These are phyloP conservation scores for Globisporangium alternatum DNA, from an alignment of 352 stramenopile genomes.

Conservation along the genomic window DNA sequence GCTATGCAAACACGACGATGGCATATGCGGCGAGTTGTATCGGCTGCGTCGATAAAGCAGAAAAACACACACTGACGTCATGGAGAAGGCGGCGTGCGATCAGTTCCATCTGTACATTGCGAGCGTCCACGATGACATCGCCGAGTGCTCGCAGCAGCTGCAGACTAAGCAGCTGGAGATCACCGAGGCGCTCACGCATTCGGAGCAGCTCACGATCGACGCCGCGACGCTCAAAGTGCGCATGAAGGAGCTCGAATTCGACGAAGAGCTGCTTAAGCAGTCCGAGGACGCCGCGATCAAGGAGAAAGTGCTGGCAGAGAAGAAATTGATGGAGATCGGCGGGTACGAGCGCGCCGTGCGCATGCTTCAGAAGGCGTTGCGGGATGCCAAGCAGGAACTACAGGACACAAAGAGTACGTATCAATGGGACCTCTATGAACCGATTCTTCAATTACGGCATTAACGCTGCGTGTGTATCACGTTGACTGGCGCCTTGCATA, in stretches of 20 bases:
- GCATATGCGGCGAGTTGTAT: neutral
- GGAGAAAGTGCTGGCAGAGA: conserved; percentile 54
- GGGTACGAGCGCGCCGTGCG: conserved; percentile 58
- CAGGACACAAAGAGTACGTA: conserved; percentile 45
- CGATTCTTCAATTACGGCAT: too few relatives aligned
- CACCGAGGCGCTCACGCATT: conserved; percentile 26
- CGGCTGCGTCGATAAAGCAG: neutral
- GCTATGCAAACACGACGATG: neutral
- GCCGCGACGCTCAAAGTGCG: conserved; percentile 43
- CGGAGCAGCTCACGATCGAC: conserved; percentile 55
- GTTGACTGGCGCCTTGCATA: conserved; percentile 9
- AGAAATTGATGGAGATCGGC: conserved; percentile 60
- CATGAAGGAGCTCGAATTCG: conserved; percentile 56
- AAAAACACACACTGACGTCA: conserved; percentile 6
- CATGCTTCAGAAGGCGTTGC: conserved; percentile 46
- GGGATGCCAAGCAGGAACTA: conserved; percentile 50
- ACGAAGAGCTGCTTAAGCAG: conserved; percentile 47
- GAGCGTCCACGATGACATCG: conserved; percentile 33
- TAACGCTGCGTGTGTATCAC: too few relatives aligned
- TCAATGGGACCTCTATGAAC: neutral
- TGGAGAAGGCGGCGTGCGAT: conserved; percentile 29
- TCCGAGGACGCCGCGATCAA: conserved; percentile 47
- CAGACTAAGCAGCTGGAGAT: conserved; percentile 38
- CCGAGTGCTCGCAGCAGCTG: conserved; percentile 33
- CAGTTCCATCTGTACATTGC: conserved; percentile 41